phyloP scores from a whole-genome alignment of 2,329 filamentous ascomycete species.

The Xylaria sp. region DNA sequence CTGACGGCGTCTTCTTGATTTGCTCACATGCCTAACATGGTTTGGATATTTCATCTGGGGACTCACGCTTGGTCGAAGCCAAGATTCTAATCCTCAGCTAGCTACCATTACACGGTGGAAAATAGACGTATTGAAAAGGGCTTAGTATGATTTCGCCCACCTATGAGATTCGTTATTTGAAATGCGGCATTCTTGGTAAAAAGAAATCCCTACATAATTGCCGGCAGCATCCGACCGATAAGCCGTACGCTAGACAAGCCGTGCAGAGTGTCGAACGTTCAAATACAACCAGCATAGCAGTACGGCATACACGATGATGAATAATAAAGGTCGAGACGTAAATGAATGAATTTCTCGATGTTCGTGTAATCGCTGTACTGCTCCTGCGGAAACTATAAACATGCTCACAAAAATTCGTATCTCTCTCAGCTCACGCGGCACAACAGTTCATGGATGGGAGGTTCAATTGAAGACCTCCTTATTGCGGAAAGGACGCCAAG shows the following conservation, averaged over 20 bases:
- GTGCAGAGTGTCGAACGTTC: not conserved
- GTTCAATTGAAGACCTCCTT: conserved; percentile 31
- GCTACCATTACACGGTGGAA: conserved; percentile 1
- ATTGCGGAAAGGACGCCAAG: conserved; percentile 29
- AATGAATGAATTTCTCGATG: not conserved
- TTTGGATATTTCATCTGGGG: conserved; percentile 7
- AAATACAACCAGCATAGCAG: not conserved
- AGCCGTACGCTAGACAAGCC: conserved; percentile 10
- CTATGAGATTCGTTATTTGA: conserved; percentile 5
- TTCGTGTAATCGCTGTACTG: not conserved
- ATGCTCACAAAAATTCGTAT: not conserved
- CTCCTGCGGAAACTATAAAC: not conserved
- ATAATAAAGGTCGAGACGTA: not conserved
- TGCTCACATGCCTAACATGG: conserved; percentile 33
- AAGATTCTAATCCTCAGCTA: conserved; percentile 26
- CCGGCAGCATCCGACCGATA: conserved; percentile 28
- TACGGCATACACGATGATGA: not conserved
- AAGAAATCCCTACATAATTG: not conserved
- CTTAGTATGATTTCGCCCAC: not conserved
- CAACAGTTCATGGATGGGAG: conserved; percentile 12
- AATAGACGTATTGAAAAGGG: not conserved
- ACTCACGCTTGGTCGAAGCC: conserved; percentile 15
- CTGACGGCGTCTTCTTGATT: not conserved
- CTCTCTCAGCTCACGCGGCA: not conserved
- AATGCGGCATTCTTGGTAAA: conserved; percentile 6